phyloP scores from a whole-genome alignment of 148 eudicot species.

The Chenopodium album region DNA sequence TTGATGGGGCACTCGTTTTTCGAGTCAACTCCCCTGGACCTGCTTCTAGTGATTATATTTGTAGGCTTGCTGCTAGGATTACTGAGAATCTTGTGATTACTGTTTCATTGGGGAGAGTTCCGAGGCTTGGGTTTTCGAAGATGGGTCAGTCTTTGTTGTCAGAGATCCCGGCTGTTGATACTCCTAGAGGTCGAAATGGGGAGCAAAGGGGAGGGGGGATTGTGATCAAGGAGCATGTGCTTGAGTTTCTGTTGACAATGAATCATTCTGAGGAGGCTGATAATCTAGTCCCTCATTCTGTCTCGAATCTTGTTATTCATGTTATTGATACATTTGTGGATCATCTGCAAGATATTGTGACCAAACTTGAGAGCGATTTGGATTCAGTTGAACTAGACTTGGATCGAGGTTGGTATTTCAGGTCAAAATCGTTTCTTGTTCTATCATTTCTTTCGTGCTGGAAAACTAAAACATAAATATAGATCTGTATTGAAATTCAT shows the following conservation, averaged over 20 bases:
- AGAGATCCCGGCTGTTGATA: constrained; percentile 83
- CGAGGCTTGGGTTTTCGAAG: constrained; percentile 85
- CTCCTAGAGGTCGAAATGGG: constrained; percentile 41
- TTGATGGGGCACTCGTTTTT: constrained; percentile 87
- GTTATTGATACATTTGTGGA: constrained; percentile 93
- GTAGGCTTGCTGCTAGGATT: constrained; percentile 82
- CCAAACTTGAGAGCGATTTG: constrained; percentile 87
- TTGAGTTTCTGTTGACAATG: constrained; percentile 89
- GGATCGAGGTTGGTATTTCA: constrained; percentile 63
- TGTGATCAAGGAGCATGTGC: constrained; percentile 83
- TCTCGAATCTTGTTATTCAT: constrained; percentile 81
- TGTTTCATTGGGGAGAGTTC: constrained; percentile 85
- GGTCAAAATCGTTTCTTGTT: not conserved
- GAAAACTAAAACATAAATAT: not conserved
- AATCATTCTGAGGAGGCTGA: constrained; percentile 98
- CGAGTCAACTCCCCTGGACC: constrained; percentile 94
- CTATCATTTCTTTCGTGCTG: not conserved
- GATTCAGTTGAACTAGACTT: constrained; percentile 85
- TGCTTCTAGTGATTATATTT: constrained; percentile 71
- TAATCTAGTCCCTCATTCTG: constrained; percentile 91
- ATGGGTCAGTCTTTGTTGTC: constrained; percentile 66
- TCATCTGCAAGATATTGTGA: constrained; percentile 85
- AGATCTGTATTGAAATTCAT: not conserved
- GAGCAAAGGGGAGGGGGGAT: constrained; percentile 47
- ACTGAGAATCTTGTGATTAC: constrained; percentile 88